Evolutionary conservation across 2,329 filamentous ascomycete genomes (phyloP).

Genomic region (Laburnicola sp.): DNA sequence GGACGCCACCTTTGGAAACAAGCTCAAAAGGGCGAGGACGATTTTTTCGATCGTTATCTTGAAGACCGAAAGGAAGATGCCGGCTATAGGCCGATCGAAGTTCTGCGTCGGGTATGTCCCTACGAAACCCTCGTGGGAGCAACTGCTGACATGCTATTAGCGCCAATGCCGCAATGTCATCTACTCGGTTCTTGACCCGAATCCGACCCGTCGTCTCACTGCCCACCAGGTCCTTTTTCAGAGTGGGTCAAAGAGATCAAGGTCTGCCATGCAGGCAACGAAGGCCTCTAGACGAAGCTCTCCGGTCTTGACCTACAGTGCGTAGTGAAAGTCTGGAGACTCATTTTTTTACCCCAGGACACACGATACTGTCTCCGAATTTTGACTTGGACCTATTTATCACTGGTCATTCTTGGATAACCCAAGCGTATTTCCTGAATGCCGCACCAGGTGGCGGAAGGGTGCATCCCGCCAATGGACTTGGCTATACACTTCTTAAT

Average conservation of each 20-base stretch:
- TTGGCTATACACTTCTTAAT: slow-evolving; percentile 21
- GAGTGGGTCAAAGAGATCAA: slow-evolving; percentile 99
- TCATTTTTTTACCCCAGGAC: no score
- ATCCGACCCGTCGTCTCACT: slow-evolving; percentile 87
- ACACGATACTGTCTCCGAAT: no score
- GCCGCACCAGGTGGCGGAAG: no score
- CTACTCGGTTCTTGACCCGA: slow-evolving; percentile 96
- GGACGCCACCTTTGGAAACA: slow-evolving; percentile 95
- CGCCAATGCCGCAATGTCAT: slow-evolving; percentile 98
- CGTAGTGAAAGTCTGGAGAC: no score
- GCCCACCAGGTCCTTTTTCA: slow-evolving; percentile 93
- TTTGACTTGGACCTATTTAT: no score
- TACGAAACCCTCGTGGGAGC: slow-evolving; percentile 11
- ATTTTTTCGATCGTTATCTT: slow-evolving; percentile 94
- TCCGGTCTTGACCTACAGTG: not conserved
- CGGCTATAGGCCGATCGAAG: slow-evolving; percentile 95
- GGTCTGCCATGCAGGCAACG: slow-evolving; percentile 93
- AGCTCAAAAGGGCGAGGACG: slow-evolving; percentile 95
- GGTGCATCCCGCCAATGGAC: slow-evolving; percentile 2
- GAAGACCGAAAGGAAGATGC: slow-evolving; percentile 91
- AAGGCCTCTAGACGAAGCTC: slow-evolving; percentile 69
- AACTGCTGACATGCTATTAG: slow-evolving; percentile 53
- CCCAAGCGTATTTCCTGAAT: slow-evolving; percentile 13
- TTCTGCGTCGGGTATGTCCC: slow-evolving; percentile 80
- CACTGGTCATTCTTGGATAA: slow-evolving; percentile 11